phyloP scores from a whole-genome alignment of 345 rosid genomes.

The Zanthoxylum bungeanum region DNA sequence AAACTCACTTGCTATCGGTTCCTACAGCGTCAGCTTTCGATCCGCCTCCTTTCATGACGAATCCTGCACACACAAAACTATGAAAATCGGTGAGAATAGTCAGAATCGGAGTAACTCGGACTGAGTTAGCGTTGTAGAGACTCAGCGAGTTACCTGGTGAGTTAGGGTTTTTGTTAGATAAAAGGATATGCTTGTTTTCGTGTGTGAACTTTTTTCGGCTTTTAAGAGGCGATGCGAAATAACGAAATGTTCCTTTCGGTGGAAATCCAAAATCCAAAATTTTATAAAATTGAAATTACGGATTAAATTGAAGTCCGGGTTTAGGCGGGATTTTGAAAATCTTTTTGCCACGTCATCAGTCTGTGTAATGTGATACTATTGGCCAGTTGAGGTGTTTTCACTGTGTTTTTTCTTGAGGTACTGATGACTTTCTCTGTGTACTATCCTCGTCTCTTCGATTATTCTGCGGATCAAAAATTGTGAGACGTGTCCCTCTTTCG shows the following conservation, averaged over 20 bases:
- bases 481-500: too few relatives aligned
- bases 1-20: too few relatives aligned
- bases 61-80: slow-evolving; percentile 33
- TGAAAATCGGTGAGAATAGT: slow-evolving; percentile 23
- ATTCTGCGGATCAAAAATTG: too few relatives aligned
- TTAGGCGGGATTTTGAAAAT: slow-evolving; percentile 62
- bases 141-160: slow-evolving; percentile 25
- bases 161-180: slow-evolving; percentile 32
- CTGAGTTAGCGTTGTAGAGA: slow-evolving; percentile 22
- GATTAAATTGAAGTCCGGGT: slow-evolving; percentile 27
- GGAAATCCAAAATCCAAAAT: slow-evolving; percentile 8
- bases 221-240: slow-evolving; percentile 19
- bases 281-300: slow-evolving; percentile 1
- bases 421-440: too few relatives aligned
- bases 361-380: slow-evolving; percentile 12
- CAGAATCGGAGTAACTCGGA: slow-evolving; percentile 20
- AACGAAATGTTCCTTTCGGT: too few relatives aligned
- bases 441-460: too few relatives aligned
- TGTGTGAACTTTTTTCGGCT: slow-evolving; percentile 3
- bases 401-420: too few relatives aligned
- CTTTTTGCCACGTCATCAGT: slow-evolving; percentile 44
- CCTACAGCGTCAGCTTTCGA: slow-evolving; percentile 35
- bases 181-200: slow-evolving; percentile 12
- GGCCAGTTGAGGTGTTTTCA: too few relatives aligned
- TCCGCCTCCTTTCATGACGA: slow-evolving; percentile 62